A percentile compares a stretch with the other conserved stretches of the same genome.
phyloP scores from a whole-genome alignment of 2,329 filamentous ascomycete genomes.

The Stenocarpella maydis region DNA sequence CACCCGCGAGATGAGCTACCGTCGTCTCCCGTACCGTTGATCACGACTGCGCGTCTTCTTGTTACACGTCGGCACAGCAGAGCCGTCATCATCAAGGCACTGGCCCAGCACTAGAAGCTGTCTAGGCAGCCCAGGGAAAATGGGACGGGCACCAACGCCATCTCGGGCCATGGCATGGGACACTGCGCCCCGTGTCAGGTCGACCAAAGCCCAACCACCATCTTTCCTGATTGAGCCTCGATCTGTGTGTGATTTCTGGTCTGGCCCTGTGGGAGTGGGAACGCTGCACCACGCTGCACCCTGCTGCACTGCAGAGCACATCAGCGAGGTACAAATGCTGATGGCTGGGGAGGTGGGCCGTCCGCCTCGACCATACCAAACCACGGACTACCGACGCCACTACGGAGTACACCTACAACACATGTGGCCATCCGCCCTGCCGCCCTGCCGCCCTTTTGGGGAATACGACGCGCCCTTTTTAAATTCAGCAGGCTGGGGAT shows the following conservation, averaged over 20 bases:
- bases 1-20: background rate
- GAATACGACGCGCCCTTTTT: background rate
- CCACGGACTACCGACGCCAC: too few relatives aligned
- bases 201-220: constrained; percentile 32
- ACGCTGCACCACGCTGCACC: constrained; percentile 10
- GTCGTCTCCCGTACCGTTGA: background rate
- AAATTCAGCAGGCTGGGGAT: constrained; percentile 24
- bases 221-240: constrained; percentile 27
- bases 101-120: constrained; percentile 10
- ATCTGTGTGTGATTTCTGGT: constrained; percentile 27
- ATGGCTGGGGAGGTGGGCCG: constrained; percentile 34
- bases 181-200: constrained; percentile 14
- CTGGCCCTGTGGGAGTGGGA: background rate
- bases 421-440: constrained; percentile 4
- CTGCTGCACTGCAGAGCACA: constrained; percentile 1
- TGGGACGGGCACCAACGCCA: background rate
- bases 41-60: background rate
- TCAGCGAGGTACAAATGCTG: constrained; percentile 13
- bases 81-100: background rate
- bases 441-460: background rate
- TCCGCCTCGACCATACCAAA: background rate
- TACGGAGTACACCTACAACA: too few relatives aligned
- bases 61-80: background rate
- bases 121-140: constrained; percentile 6
- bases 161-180: background rate